Evolutionary conservation across 2,329 filamentous ascomycete genomes (phyloP).

Genomic region (Cordyceps cicadae): DNA sequence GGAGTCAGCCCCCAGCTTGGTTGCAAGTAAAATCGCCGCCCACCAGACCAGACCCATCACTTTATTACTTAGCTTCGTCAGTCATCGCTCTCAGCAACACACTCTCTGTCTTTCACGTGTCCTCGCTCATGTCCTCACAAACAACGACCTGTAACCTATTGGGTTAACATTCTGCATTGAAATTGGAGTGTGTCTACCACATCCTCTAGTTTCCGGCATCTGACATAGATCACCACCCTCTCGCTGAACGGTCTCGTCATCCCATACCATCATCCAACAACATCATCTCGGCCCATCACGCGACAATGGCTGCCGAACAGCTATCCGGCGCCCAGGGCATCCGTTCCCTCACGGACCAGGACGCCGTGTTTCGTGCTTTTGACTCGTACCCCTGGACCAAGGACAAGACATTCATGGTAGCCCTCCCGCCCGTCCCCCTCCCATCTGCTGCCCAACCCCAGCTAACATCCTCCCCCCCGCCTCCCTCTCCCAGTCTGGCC

Average conservation of each 20-base stretch:
- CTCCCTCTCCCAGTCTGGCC: conserved; percentile 38
- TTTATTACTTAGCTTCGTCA: not conserved
- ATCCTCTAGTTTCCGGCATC: not conserved
- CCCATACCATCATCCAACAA: not conserved
- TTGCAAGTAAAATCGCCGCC: not conserved
- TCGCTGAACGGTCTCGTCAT: not conserved
- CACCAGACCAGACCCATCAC: not conserved
- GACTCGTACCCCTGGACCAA: conserved; percentile 60
- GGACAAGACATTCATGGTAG: conserved; percentile 60
- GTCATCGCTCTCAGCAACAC: not conserved
- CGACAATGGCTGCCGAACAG: conserved; percentile 16
- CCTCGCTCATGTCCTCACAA: not conserved
- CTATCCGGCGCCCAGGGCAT: conserved; percentile 29
- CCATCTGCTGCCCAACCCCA: not conserved
- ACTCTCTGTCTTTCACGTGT: not conserved
- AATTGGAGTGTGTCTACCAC: not conserved
- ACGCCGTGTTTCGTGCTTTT: conserved; percentile 49
- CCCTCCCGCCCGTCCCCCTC: not conserved
- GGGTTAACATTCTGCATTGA: not conserved
- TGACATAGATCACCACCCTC: too few species aligned
- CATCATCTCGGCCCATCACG: not conserved
- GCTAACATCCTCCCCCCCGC: conserved; percentile 6
- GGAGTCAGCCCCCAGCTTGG: too few species aligned
- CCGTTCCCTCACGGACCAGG: conserved; percentile 30
- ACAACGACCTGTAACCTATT: not conserved